Evolutionary conservation across 2,329 filamentous ascomycete genomes (phyloP), one percentile per base, ranked within the genome.

Genomic region (Apiospora phragmitis): DNA sequence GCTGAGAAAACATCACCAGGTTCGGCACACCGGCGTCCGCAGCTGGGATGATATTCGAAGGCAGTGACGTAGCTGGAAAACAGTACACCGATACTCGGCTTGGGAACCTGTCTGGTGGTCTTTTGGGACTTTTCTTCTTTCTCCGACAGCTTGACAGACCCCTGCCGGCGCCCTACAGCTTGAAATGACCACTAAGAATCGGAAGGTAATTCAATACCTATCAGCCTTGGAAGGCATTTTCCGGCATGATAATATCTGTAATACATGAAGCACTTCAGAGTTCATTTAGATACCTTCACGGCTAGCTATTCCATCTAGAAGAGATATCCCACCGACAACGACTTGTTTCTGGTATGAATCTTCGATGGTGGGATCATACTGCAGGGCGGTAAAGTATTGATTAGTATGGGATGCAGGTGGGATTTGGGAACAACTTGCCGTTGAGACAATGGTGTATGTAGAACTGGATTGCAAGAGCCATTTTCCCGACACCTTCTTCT

Each of bases 361-460:
- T 82, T 95, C 93, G 81, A 95, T 95, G 73, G 93, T 95, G 59
- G 93, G 93, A 82, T 95, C 93, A 80, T 95, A 95, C 91, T 93
- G 75, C 73, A 9, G 41, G 41, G 41, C 41, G 41, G 41, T 42
- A 42, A 42, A 35, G 35, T 35, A 35, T 35, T 35, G 35, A 35
- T 35, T 35, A 35, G 35, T 35, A 35, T 35, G 35, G 41, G 41
- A 42, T 42, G 41, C 41, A 55, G 26, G 68, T 18, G 32, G 26
- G 49, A 29, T 38, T 24, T 51, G 3, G 21, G 59, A 24, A 41
- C 42, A 32, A 86, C 89, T 84, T 84, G 91, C 89, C 73, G 94
- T 98, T 85, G 98, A 95, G 78, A 98, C 95, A 99, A 84, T 99
- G 96, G 83, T 98, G 97, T 79, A 98, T 85, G 82, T 95, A 98